Conservation (phyloP, 345 rosid species). For the Populus alba region DNA sequence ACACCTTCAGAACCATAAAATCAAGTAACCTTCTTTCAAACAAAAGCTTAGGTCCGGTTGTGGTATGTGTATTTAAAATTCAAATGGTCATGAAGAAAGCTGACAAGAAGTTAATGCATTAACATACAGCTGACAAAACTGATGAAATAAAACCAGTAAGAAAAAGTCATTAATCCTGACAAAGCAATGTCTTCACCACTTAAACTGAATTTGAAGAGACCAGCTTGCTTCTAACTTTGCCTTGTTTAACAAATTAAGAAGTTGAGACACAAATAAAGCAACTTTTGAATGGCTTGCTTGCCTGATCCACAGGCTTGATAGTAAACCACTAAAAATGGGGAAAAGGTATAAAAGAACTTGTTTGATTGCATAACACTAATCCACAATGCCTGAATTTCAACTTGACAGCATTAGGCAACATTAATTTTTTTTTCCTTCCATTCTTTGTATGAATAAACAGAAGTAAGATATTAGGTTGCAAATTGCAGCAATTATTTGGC, state of each 20-base stretch:
- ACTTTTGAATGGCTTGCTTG: no score
- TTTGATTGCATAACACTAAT: not conserved
- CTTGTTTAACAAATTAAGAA: no score
- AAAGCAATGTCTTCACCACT: not conserved
- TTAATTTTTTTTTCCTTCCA: not conserved
- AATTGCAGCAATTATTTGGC: no score
- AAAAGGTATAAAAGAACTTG: not conserved
- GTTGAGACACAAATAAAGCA: no score
- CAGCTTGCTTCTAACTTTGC: not conserved
- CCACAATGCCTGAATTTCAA: not conserved
- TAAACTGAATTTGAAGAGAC: not conserved
- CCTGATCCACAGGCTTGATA: no score
- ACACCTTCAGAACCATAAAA: not conserved
- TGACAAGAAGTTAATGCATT: not conserved
- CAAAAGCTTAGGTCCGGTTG: not conserved
- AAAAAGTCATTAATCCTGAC: not conserved
- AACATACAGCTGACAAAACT: not conserved
- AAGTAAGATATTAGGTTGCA: no score
- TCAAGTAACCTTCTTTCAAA: not conserved
- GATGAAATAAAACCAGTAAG: not conserved
- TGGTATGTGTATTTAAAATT: not conserved
- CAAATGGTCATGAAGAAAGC: not conserved
- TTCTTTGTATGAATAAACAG: not conserved
- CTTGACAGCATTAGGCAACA: not conserved
- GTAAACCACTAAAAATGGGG: no score